These are phyloP conservation scores for Chaetomiaceae sp. DNA, from an alignment of 2,329 filamentous ascomycete genomes.

Conservation along the genomic window DNA sequence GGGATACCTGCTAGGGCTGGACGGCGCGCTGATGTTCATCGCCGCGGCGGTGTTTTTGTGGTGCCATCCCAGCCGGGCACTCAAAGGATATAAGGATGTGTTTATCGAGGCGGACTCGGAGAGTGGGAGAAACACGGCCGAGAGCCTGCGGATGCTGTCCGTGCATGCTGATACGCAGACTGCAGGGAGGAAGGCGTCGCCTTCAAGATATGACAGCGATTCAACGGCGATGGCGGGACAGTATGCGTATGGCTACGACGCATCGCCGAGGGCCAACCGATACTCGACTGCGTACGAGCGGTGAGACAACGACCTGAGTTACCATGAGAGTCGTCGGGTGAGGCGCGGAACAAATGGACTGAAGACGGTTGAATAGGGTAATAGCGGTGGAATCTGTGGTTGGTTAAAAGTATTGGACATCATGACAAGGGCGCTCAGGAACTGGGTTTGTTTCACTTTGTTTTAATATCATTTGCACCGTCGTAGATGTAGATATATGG, in stretches of 20 bases:
- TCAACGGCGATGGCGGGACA: neutral
- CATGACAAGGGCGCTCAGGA: too few species aligned
- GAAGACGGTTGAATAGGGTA: too few species aligned
- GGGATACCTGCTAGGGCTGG: constrained; percentile 39
- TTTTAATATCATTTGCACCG: too few species aligned
- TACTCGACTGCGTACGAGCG: neutral
- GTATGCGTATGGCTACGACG: neutral
- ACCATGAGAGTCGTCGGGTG: too few species aligned
- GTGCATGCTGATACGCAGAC: neutral
- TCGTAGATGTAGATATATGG: too few species aligned
- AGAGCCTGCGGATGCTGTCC: constrained; percentile 4
- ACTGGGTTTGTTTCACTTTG: too few species aligned
- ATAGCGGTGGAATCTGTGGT: too few species aligned
- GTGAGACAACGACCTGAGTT: too few species aligned
- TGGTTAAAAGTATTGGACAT: too few species aligned
- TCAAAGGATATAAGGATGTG: constrained; percentile 21
- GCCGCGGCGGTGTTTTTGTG: constrained; percentile 16
- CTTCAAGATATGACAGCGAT: constrained; percentile 1
- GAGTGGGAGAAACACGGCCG: constrained; percentile 1
- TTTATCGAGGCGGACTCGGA: neutral
- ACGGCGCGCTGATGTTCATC: constrained; percentile 29
- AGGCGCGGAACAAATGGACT: too few species aligned
- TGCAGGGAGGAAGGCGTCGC: neutral
- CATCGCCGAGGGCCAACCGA: neutral
- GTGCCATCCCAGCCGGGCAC: constrained; percentile 19